Base-by-base conservation (phyloP, 192 early-diverging fungal genomes). In the Bifiguratus adelaidae region DNA sequence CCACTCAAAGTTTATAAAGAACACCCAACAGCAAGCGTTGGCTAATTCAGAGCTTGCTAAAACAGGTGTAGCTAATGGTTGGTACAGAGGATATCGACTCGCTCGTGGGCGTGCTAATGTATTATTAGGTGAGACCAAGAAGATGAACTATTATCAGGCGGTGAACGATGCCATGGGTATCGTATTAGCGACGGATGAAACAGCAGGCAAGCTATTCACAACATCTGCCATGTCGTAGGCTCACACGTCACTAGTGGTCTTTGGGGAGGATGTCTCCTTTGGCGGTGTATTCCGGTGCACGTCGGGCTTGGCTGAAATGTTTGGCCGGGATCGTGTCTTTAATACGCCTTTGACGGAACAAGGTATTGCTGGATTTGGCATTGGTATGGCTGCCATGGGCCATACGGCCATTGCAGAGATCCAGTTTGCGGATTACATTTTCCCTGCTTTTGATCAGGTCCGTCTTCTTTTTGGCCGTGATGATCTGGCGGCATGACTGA, bases 361-460 rank as follows among this genome's bases (percentile, higher is more conserved):
- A 54, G 95, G 88, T 25, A 87, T 97, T 52, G 88, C 83, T 20
- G 95, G 92, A 25, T 97, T 97, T 61, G 92, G 72, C 7, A 89
- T 97, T 48, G 95, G 95, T 23, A 74, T 95, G 77, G 95, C 95
- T 2, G 68, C 92, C 15, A 82, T 89, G 53, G 95, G 95, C 16
- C 86, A 89, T 54, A 95, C 92, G 15, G 90, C 95, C 33, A 89
- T 97, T 56, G 95, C 95, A 21, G 95, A 97, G 63, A 95, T 97
- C 22, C 95, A 97, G 69, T 97, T 97, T 68, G 95, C 91, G 3
- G 95, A 98, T 68, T 98, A 98, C 53, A 90, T 98, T 11, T 95
- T 88, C 63, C 95, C 95, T 3, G 95, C 92, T 7, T 98, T 95
- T 58, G 95, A 98, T 67, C 95, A 97, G 70, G 79, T 85, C 63